These are phyloP conservation scores for Myxozyma monticola DNA, from an alignment of 805 yeast genomes.

Conservation along the genomic window DNA sequence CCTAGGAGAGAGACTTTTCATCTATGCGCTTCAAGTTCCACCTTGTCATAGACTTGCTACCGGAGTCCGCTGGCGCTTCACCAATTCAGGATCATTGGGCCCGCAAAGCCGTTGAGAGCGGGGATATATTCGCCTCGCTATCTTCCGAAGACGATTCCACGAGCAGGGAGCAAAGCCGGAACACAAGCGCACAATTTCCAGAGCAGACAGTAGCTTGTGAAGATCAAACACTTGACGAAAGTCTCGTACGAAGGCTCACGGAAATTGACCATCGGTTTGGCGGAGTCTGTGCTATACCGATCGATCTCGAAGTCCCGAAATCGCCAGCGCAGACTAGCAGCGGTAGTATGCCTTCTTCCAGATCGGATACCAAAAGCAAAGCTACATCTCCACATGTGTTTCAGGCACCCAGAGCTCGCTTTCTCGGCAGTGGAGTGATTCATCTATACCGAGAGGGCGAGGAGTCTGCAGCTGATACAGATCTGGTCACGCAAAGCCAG, in stretches of 20 bases:
- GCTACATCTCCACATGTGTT: constrained; percentile 4
- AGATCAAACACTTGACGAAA: neutral
- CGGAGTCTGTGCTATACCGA: constrained; percentile 19
- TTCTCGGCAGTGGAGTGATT: constrained; percentile 73
- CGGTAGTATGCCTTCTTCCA: constrained; percentile 26
- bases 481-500: constrained; percentile 10
- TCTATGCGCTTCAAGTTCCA: constrained; percentile 22
- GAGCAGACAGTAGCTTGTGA: neutral
- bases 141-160: no score
- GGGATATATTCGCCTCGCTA: constrained; percentile 11
- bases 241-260: neutral
- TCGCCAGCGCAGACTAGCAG: constrained; percentile 13
- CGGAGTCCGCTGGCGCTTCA: constrained; percentile 3
- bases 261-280: constrained; percentile 29
- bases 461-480: constrained; percentile 34
- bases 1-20: neutral
- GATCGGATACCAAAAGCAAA: neutral
- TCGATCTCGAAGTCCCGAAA: constrained; percentile 25
- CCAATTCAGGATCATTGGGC: constrained; percentile 10
- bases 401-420: constrained; percentile 54
- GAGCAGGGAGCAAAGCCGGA: neutral
- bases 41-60: constrained; percentile 16
- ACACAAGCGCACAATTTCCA: no score
- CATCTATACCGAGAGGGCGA: constrained; percentile 59
- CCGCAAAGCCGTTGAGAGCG: neutral